phyloP scores from a whole-genome alignment of 345 rosid genomes.

The Eucalyptus cloeziana region DNA sequence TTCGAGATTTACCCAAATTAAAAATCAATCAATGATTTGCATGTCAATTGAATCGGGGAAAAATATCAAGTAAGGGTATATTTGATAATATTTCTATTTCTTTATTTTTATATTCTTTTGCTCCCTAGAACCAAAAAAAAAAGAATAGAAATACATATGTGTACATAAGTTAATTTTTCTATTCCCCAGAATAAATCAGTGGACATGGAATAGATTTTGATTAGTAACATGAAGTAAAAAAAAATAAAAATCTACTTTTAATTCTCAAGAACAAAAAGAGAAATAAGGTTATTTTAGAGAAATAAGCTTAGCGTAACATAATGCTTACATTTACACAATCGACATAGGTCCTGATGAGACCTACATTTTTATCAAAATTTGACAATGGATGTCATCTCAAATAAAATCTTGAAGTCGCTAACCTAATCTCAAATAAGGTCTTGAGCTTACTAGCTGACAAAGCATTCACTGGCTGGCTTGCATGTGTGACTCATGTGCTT shows the following conservation, averaged over 20 bases:
- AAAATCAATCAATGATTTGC: neutral
- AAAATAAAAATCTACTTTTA: too few species aligned
- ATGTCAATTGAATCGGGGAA: neutral
- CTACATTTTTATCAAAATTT: neutral
- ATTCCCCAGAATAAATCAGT: accelerated
- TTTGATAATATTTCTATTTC: too few species aligned
- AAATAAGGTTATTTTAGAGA: too few species aligned
- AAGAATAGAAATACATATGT: accelerated
- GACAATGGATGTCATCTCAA: neutral
- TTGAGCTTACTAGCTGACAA: neutral
- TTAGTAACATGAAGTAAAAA: too few species aligned
- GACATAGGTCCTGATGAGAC: accelerated
- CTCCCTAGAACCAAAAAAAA: too few species aligned
- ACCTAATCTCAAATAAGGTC: too few species aligned
- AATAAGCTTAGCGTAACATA: too few species aligned
- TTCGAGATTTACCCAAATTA: neutral
- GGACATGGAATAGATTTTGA: too few species aligned
- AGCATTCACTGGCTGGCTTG: neutral
- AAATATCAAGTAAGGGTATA: neutral
- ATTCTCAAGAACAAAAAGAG: too few species aligned
- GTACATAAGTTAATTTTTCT: too few species aligned
- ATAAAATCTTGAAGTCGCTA: neutral
- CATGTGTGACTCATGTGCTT: neutral
- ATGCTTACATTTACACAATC: too few species aligned
- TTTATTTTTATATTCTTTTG: too few species aligned